Conservation (phyloP, 2,329 filamentous ascomycete species). For the Beauveria sp. region DNA sequence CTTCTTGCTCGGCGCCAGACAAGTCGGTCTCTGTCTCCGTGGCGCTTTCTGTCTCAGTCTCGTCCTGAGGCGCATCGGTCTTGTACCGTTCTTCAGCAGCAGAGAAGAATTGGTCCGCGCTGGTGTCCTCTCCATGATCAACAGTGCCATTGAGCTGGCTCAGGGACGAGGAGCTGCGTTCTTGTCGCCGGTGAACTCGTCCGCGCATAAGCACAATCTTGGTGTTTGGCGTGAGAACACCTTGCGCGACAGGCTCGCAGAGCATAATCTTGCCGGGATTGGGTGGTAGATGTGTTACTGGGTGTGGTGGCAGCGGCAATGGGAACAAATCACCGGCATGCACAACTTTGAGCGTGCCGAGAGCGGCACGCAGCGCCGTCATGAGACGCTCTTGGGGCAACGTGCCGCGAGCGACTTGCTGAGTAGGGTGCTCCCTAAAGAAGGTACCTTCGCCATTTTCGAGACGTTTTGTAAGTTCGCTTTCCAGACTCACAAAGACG, state of each 20-base stretch:
- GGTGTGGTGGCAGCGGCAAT: conserved; percentile 73
- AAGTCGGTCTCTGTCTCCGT: conserved; percentile 58
- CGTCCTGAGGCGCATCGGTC: conserved; percentile 46
- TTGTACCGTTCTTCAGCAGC: conserved; percentile 72
- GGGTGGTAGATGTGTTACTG: conserved; percentile 76
- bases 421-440: conserved; percentile 52
- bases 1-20: conserved; percentile 59
- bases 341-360: conserved; percentile 66
- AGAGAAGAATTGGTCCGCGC: conserved; percentile 88
- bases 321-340: conserved; percentile 75
- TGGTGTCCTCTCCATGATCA: conserved; percentile 69
- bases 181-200: conserved; percentile 47
- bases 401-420: conserved; percentile 27
- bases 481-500: conserved; percentile 80
- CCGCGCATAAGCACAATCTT: conserved; percentile 74
- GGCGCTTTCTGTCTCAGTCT: conserved; percentile 45
- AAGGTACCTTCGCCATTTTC: conserved; percentile 81
- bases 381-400: conserved; percentile 52
- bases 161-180: conserved; percentile 39
- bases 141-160: conserved; percentile 48
- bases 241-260: conserved; percentile 93
- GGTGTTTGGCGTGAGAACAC: conserved; percentile 66
- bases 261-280: conserved; percentile 81
- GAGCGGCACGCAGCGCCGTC: conserved; percentile 62
- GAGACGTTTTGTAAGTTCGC: conserved; percentile 67